A percentile compares a stretch with the other conserved stretches of the same genome.
These are phyloP conservation scores for Mentha longifolia DNA, from an alignment of 257 asterid genomes.

Conservation along the genomic window DNA sequence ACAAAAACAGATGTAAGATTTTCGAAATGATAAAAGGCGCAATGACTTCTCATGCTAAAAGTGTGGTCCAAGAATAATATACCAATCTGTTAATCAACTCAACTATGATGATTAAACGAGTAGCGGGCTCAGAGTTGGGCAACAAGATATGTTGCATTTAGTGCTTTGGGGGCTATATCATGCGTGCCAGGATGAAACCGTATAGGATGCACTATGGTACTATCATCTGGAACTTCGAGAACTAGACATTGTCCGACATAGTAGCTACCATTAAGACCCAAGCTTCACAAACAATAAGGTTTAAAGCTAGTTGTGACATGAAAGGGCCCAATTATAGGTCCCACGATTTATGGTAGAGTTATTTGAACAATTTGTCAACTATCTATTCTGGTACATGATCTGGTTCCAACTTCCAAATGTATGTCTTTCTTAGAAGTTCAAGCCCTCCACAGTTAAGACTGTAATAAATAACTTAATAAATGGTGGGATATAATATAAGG, in stretches of 20 bases:
- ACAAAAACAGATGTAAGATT: neutral
- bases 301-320: neutral
- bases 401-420: neutral
- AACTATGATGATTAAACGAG: neutral
- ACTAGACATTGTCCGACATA: neutral
- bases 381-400: neutral
- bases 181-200: neutral
- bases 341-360: neutral
- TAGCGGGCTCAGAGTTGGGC: neutral
- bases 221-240: neutral
- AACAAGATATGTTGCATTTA: neutral
- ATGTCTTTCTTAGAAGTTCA: no score
- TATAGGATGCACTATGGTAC: no score
- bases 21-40: neutral
- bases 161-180: neutral
- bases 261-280: neutral
- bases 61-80: neutral
- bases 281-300: neutral
- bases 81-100: neutral
- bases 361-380: neutral
- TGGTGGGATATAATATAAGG: no score
- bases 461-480: no score
- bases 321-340: neutral
- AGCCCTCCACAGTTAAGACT: no score
- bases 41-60: slow-evolving; percentile 5